These are phyloP conservation scores for Penicillium egyptiacum DNA, from an alignment of 495 filamentous ascomycete species.

Conservation along the genomic window DNA sequence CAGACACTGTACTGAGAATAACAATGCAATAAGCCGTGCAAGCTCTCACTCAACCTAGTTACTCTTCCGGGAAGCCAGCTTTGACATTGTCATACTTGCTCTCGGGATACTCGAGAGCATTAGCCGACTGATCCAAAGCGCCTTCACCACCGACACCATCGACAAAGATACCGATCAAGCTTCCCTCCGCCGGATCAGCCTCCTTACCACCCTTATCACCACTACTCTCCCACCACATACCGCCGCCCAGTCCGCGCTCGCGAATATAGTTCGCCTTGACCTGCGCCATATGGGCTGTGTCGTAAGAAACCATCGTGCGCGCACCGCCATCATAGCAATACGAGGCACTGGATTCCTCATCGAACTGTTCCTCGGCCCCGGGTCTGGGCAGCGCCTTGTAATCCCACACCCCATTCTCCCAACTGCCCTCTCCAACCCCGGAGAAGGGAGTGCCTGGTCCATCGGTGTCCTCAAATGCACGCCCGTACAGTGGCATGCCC, in stretches of 20 bases:
- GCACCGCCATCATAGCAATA: conserved; percentile 66
- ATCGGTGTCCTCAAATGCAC: conserved; percentile 71
- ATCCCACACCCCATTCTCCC: conserved; percentile 82
- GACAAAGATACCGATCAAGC: conserved; percentile 62
- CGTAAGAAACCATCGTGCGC: conserved; percentile 74
- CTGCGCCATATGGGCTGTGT: conserved; percentile 59
- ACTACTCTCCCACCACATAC: conserved; percentile 94
- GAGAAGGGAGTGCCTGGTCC: conserved; percentile 70
- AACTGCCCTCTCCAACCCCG: conserved; percentile 66
- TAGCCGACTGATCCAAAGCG: conserved; percentile 59
- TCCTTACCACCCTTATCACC: conserved; percentile 61
- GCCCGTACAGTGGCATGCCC: conserved; percentile 87
- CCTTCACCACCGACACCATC: conserved; percentile 47
- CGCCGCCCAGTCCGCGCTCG: conserved; percentile 68
- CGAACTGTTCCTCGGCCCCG: conserved; percentile 41
- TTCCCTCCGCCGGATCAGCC: conserved; percentile 48
- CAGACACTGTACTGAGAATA: not conserved
- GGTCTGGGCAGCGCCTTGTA: conserved; percentile 63
- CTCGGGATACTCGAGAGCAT: conserved; percentile 69
- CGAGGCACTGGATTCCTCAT: conserved; percentile 53
- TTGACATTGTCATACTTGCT: conserved; percentile 80
- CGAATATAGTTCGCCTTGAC: conserved; percentile 68
- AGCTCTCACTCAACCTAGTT: not conserved
- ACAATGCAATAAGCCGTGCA: not conserved
- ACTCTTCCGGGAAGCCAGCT: conserved; percentile 39